Conservation (phyloP, 768 basidiomycete species). For the Gloeopeniophorella convolvens region DNA sequence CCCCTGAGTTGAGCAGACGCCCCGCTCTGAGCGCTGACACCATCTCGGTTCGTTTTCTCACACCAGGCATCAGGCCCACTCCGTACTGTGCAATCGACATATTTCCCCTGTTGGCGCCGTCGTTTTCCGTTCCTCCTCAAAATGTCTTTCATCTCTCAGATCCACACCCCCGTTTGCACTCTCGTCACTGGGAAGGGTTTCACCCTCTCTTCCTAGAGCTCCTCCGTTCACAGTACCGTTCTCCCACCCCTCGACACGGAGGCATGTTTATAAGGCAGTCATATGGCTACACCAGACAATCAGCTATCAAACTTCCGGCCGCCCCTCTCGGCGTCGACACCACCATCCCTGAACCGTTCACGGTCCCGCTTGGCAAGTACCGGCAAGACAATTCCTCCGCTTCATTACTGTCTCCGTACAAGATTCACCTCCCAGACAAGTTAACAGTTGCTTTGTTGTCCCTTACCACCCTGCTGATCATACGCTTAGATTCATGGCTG, state of each 20-base stretch:
- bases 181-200: too few relatives aligned
- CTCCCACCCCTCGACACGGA: conserved; percentile 4
- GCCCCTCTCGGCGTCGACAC: neutral
- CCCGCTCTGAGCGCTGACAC: too few relatives aligned
- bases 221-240: too few relatives aligned
- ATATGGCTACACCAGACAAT: conserved; percentile 2
- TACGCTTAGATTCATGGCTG: conserved; percentile 38
- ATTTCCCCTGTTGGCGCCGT: too few relatives aligned
- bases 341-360: neutral
- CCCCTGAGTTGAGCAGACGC: too few relatives aligned
- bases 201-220: too few relatives aligned
- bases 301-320: conserved; percentile 1
- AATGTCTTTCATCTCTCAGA: too few relatives aligned
- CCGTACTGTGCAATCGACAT: too few relatives aligned
- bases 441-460: conserved; percentile 14
- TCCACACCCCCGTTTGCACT: too few relatives aligned
- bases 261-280: conserved; percentile 17
- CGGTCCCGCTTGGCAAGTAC: neutral
- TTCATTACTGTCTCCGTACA: conserved; percentile 21
- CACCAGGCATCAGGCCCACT: too few relatives aligned
- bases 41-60: too few relatives aligned
- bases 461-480: conserved; percentile 1
- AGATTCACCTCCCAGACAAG: conserved; percentile 26
- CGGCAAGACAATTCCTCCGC: neutral
- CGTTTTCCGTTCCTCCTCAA: too few relatives aligned